Evolutionary conservation across 2,329 filamentous ascomycete genomes (phyloP), one percentile per base, ranked within the genome.

Genomic region (Rugonectria rugulosa): DNA sequence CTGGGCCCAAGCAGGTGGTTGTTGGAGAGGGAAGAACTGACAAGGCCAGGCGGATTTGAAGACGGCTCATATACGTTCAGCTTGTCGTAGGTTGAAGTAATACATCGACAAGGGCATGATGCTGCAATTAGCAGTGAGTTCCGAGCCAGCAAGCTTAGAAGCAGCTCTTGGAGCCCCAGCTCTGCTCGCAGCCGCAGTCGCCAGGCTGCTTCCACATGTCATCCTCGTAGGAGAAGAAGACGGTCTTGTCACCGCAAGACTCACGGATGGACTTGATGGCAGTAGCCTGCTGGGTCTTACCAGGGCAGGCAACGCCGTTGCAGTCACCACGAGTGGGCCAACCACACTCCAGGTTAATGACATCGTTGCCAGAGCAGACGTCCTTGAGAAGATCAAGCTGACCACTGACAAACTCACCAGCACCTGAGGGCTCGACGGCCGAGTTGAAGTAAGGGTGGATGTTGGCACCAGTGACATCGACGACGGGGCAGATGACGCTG

Each of bases 361-460:
- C 88, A 31, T 84, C 77, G 80, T 90, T 90, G 72, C 83, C 83
- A 34, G 80, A 73, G 85, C 94, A 98, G 66, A 91, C 78, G 40
- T 74, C 72, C 72, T 86, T 77, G 60, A 96, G 87, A 62, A 90
- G 80, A 41, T 85, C 78, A 62, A 97, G 84, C 82, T 97, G 88
- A 67, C 80, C 71, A 63, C 81, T 77, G 67, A 93, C 90, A 74
- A 97, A 97, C 47, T 79, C 73, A 72, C 94, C 94, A 51, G 93
- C 92, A 45, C 83, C 70, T 4, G 76, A 68, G 57, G 92, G 84
- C 20, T 76, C 70, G 62, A 88, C 82, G 55, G 83, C 78, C 40
- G 85, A 72, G 81, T 96, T 96, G 89, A 97, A 98, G 89, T 90
- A 97, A 65, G 93, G 88, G 80, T 98, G 93, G 69, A 96, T 87